Evolutionary conservation across 2,329 filamentous ascomycete species (phyloP), one percentile per base, ranked within the genome.

Genomic region (Exophiala mesophila): DNA sequence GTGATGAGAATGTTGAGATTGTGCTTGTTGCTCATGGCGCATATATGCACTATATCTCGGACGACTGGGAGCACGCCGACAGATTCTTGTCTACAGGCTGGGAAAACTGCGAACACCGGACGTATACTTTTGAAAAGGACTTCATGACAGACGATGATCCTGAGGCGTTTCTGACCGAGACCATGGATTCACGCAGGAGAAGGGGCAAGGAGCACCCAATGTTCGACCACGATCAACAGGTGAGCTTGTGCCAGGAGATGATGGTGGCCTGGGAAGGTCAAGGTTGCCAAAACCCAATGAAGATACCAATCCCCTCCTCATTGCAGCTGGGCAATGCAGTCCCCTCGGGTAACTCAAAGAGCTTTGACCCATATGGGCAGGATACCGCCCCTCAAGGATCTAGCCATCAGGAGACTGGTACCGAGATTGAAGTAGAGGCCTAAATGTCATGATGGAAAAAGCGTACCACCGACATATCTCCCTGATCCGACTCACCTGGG

Each of bases 1-100:
- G 66, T 3, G 74, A 78, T 55, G 80, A 85, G 56, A 39, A 49
- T 28, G 70, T 67, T 3, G 76, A 90, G 54, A 76, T 94, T 19
- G 78, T 83, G 0, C 72, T 88, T 2, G 86, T 94, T 5, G 83
- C 86, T 3, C 88, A 94, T 57, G 88, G 88, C 2, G 85, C 84
- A 1, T 85, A 89, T 55, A 61, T 94, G 56, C 88, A 95, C 62
- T 94, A 87, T 57, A 67, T 95, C 50, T 92, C 86, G 0, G 78
- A 88, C 53, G 88, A 94, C 57, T 94, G 82, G 78, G 71, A 78
- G 40, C 83, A 80, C 30, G 73, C 55, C 55, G 21, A 39, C 32
- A 50, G 45, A 26, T 21, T 45, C 18, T 34, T 33, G 10, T 52
- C 52, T 21, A 88, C 84, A 7, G 82, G 78, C 4, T 89, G 85